Percentiles rank a stretch among this genome's conserved stretches.
Conservation (phyloP, 805 yeast genomes). For the Lipomyces oligophaga region DNA sequence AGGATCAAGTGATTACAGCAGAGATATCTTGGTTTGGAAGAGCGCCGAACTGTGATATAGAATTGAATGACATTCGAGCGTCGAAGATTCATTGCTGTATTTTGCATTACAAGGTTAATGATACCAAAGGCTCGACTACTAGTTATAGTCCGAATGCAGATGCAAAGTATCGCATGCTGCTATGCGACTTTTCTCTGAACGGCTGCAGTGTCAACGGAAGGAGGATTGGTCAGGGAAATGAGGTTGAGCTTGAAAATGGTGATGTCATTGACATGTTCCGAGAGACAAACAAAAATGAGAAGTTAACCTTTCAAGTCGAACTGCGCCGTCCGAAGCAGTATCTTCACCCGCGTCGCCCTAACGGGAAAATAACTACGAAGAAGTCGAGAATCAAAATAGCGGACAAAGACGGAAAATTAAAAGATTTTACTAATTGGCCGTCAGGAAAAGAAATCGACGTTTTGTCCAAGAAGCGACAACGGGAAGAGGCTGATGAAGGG, state of each 20-base stretch:
- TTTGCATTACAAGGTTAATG: slow-evolving; percentile 41
- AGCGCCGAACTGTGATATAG: slow-evolving; percentile 47
- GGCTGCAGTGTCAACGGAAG: slow-evolving; percentile 54
- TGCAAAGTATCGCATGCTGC: slow-evolving; percentile 65
- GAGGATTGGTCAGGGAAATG: slow-evolving; percentile 42
- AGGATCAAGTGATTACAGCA: slow-evolving; percentile 58
- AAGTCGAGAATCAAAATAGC: neutral
- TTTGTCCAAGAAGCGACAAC: neutral
- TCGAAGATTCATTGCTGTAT: slow-evolving; percentile 82
- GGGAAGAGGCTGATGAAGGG: neutral
- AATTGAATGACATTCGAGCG: slow-evolving; percentile 66
- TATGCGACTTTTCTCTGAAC: slow-evolving; percentile 75
- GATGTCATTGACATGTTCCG: slow-evolving; percentile 17
- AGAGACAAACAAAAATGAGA: slow-evolving; percentile 9
- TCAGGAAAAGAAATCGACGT: too few relatives aligned
- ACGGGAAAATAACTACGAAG: neutral
- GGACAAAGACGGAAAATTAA: too few relatives aligned
- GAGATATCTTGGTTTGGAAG: slow-evolving; percentile 74
- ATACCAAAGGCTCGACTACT: neutral
- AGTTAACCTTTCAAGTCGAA: slow-evolving; percentile 10
- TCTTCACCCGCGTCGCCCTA: slow-evolving; percentile 3
- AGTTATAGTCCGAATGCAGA: neutral
- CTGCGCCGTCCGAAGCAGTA: slow-evolving; percentile 10
- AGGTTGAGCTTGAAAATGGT: slow-evolving; percentile 26
- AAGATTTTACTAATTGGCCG: too few relatives aligned